A percentile compares a stretch with the other conserved stretches of the same genome.
These are phyloP conservation scores for Elaeis guineensis DNA, from an alignment of 176 grass and related monocot genomes.

Conservation along the genomic window DNA sequence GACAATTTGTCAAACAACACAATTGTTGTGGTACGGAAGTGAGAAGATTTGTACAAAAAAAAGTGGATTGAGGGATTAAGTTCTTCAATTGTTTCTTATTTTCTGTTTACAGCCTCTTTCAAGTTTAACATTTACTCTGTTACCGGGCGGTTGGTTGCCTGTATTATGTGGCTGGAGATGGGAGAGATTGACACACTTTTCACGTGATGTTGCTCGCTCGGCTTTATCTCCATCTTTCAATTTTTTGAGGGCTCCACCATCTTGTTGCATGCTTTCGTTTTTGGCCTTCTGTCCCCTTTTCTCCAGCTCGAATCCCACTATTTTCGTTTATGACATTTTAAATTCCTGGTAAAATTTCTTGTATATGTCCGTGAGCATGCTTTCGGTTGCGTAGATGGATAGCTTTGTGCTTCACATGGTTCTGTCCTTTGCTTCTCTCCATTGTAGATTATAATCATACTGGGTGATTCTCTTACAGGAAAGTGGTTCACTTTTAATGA, in stretches of 20 bases:
- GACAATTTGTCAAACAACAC: no score
- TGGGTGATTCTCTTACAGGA: no score
- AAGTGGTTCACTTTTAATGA: no score
- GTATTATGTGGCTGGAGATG: no score
- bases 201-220: conserved; percentile 26
- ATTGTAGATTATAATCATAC: no score
- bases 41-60: no score
- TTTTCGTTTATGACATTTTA: background rate
- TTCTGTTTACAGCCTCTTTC: no score
- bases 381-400: background rate
- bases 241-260: background rate
- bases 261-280: background rate
- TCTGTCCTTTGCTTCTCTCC: background rate
- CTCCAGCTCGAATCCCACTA: background rate
- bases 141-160: background rate
- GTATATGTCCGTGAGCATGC: background rate
- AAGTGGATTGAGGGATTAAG: no score
- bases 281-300: background rate
- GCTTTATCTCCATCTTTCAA: conserved; percentile 8
- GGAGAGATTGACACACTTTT: conserved; percentile 19
- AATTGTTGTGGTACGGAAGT: no score
- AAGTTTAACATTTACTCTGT: no score
- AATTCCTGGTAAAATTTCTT: background rate
- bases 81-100: no score
- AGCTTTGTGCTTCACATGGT: background rate